phyloP scores from a whole-genome alignment of 352 stramenopile genomes.

The Globisporangium cederbergense region DNA sequence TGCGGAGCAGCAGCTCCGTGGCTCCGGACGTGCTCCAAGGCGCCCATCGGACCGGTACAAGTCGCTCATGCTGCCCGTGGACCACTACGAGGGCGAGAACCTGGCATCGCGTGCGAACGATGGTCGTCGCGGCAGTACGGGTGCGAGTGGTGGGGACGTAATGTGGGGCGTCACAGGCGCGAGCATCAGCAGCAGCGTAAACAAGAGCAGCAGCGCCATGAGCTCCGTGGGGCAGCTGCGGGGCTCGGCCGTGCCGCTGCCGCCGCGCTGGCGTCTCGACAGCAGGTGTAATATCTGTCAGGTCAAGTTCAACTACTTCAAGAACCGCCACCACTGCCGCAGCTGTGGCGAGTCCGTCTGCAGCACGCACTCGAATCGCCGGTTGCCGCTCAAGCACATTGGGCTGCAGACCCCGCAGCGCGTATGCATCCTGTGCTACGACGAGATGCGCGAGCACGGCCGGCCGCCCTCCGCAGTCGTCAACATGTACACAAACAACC shows the following conservation, averaged over 20 bases:
- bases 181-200: neutral
- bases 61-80: slow-evolving; percentile 16
- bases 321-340: slow-evolving; percentile 84
- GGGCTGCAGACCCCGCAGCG: slow-evolving; percentile 59
- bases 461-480: slow-evolving; percentile 63
- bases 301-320: slow-evolving; percentile 86
- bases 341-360: slow-evolving; percentile 87
- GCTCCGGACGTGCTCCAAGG: slow-evolving; percentile 37
- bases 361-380: slow-evolving; percentile 71
- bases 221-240: slow-evolving; percentile 23
- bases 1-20: slow-evolving; percentile 43
- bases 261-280: slow-evolving; percentile 68
- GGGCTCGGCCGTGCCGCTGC: slow-evolving; percentile 36
- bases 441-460: slow-evolving; percentile 72
- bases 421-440: slow-evolving; percentile 79
- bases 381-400: slow-evolving; percentile 57
- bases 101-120: neutral
- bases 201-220: slow-evolving; percentile 4
- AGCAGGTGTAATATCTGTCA: slow-evolving; percentile 83
- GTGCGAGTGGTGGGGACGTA: neutral
- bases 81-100: slow-evolving; percentile 11
- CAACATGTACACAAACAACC: slow-evolving; percentile 47
- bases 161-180: slow-evolving; percentile 8
- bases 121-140: neutral
- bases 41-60: slow-evolving; percentile 52